A percentile compares a stretch with the other conserved stretches of the same genome.
These are phyloP conservation scores for Monilinia laxa DNA, from an alignment of 2,329 filamentous ascomycete genomes.

Conservation along the genomic window DNA sequence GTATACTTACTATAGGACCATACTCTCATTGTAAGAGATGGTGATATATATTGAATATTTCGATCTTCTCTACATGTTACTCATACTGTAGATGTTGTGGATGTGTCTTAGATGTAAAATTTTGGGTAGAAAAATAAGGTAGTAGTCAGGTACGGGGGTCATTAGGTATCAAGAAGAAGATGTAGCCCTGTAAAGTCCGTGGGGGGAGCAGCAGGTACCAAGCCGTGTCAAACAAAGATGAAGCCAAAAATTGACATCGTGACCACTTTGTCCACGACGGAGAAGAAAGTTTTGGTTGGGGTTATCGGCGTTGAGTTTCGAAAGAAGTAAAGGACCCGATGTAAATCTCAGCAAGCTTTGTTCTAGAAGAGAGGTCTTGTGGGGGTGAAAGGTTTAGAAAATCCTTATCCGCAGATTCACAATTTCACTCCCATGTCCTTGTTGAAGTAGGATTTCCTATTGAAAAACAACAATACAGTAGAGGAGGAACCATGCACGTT, in stretches of 20 bases:
- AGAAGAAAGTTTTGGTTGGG: constrained; percentile 4
- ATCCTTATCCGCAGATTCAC: constrained; percentile 12
- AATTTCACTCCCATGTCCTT: not conserved
- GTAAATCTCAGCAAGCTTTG: not conserved
- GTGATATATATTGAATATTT: not conserved
- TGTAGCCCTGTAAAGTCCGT: constrained; percentile 10
- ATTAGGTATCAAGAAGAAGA: constrained; percentile 4
- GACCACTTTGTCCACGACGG: constrained; percentile 1
- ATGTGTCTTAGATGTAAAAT: not conserved
- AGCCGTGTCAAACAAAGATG: constrained; percentile 11
- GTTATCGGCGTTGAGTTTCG: not conserved
- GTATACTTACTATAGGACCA: too few relatives aligned
- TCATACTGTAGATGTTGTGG: not conserved
- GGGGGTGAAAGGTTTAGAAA: not conserved
- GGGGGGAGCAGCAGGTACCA: not conserved
- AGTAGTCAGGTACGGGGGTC: constrained; percentile 10
- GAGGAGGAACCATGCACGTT: constrained; percentile 6
- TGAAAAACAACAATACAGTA: not conserved
- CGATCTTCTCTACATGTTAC: not conserved
- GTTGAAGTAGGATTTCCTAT: not conserved
- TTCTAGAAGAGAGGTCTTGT: constrained; percentile 18
- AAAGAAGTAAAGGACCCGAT: constrained; percentile 9
- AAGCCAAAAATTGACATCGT: constrained; percentile 18
- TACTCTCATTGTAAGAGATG: too few relatives aligned
- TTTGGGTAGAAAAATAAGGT: constrained; percentile 19